A percentile compares a stretch with the other conserved stretches of the same genome.
phyloP scores from a whole-genome alignment of 2,329 filamentous ascomycete genomes.

The Trichoderma atroviride region DNA sequence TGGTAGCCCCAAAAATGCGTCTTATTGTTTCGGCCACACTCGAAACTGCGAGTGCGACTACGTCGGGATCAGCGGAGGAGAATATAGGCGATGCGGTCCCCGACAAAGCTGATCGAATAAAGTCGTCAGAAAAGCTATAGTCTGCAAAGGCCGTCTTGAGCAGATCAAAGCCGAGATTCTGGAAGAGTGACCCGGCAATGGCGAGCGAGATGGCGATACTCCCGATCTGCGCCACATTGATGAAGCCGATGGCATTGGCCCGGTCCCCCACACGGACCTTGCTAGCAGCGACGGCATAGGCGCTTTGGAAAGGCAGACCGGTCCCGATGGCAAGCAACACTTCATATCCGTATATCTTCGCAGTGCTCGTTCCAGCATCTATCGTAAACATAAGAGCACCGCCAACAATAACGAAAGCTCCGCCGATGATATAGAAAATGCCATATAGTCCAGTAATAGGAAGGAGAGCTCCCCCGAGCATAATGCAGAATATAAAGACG shows the following conservation, averaged over 20 bases:
- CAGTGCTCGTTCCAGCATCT: not conserved
- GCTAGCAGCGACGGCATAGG: not conserved
- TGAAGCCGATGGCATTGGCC: not conserved
- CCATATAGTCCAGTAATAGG: not conserved
- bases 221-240: not conserved
- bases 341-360: not conserved
- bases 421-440: not conserved
- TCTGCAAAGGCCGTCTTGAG: not conserved
- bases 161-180: not conserved
- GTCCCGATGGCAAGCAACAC: not conserved
- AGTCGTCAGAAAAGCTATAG: not conserved
- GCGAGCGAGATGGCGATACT: not conserved
- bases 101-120: no score
- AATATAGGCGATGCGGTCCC: no score
- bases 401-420: not conserved
- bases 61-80: no score
- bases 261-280: not conserved
- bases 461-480: not conserved
- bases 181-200: not conserved
- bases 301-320: not conserved
- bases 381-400: not conserved
- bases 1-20: no score
- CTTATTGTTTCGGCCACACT: no score
- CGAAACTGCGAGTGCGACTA: no score
- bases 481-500: not conserved